phyloP scores from a whole-genome alignment of 2,329 filamentous ascomycete species.

The Dichotomopilus funicola region DNA sequence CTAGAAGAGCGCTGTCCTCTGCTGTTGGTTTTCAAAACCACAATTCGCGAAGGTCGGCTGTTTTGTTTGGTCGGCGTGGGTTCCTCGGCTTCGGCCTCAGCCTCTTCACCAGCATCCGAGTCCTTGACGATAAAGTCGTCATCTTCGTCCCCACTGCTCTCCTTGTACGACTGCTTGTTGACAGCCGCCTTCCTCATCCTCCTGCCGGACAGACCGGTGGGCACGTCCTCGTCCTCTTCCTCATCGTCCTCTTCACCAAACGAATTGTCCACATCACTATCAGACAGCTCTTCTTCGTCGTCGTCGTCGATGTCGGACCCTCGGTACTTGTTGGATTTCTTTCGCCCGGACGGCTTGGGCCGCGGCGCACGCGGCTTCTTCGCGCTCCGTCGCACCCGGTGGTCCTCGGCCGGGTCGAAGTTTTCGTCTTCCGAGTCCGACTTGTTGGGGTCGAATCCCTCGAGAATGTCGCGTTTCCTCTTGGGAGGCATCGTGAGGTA shows the following conservation, averaged over 20 bases:
- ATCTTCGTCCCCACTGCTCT: conserved; percentile 37
- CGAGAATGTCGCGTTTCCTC: conserved; percentile 49
- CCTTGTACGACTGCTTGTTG: conserved; percentile 40
- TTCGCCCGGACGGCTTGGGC: conserved; percentile 27
- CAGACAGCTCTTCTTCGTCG: conserved; percentile 45
- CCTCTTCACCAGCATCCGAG: conserved; percentile 36
- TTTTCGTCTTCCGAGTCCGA: conserved; percentile 62
- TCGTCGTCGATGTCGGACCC: conserved; percentile 60
- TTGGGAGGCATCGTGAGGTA: conserved; percentile 40
- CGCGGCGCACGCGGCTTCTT: conserved; percentile 34
- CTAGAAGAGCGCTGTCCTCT: conserved; percentile 10
- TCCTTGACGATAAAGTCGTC: conserved; percentile 31
- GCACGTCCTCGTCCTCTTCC: conserved; percentile 31
- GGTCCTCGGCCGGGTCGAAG: conserved; percentile 49
- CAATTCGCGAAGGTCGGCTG: conserved; percentile 22
- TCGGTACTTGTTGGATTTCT: conserved; percentile 40
- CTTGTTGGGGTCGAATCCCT: conserved; percentile 59
- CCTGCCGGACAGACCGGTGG: conserved; percentile 37
- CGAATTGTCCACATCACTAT: conserved; percentile 46
- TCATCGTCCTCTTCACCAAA: conserved; percentile 39
- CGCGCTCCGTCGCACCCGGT: conserved; percentile 32
- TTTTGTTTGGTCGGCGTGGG: conserved; percentile 10
- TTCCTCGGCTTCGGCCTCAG: conserved; percentile 25
- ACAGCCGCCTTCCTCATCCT: conserved; percentile 40
- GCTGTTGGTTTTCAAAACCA: conserved; percentile 25